These are phyloP conservation scores for Sarocladiaceae sp. DNA, from an alignment of 2,329 filamentous ascomycete species.

Conservation along the genomic window DNA sequence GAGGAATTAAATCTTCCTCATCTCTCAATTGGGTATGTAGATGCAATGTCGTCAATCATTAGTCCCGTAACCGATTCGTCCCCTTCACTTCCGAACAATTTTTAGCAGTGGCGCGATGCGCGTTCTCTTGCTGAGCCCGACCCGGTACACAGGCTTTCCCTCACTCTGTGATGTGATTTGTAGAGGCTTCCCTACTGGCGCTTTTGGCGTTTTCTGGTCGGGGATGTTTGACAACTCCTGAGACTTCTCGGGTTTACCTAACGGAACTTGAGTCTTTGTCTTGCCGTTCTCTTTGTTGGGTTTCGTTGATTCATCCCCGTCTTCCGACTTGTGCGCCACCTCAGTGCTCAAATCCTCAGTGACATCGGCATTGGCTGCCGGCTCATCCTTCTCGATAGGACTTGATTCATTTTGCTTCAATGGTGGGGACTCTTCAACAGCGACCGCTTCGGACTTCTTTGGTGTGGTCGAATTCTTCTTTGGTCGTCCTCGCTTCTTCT, in stretches of 20 bases:
- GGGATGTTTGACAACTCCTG: background rate
- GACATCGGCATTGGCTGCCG: no score
- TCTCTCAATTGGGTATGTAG: background rate
- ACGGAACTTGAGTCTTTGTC: no score
- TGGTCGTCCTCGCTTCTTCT: constrained; percentile 12
- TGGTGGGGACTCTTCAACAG: constrained; percentile 12
- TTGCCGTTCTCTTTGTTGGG: no score
- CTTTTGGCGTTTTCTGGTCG: background rate
- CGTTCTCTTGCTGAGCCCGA: constrained; percentile 46
- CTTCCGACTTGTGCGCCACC: no score
- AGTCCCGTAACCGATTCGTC: background rate
- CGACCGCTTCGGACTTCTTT: background rate
- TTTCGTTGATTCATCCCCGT: no score
- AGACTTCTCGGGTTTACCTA: no score
- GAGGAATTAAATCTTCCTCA: no score
- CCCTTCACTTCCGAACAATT: constrained; percentile 36
- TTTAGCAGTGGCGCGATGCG: constrained; percentile 50
- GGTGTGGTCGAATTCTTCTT: background rate
- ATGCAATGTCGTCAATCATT: background rate
- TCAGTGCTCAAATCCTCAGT: no score
- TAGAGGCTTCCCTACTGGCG: background rate
- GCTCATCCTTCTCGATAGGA: no score
- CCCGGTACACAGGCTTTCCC: constrained; percentile 40
- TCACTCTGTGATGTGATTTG: constrained; percentile 14
- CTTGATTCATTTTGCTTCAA: no score